phyloP scores from a whole-genome alignment of 1,284 basidiomycete genomes.

The Omphalotus olearius region DNA sequence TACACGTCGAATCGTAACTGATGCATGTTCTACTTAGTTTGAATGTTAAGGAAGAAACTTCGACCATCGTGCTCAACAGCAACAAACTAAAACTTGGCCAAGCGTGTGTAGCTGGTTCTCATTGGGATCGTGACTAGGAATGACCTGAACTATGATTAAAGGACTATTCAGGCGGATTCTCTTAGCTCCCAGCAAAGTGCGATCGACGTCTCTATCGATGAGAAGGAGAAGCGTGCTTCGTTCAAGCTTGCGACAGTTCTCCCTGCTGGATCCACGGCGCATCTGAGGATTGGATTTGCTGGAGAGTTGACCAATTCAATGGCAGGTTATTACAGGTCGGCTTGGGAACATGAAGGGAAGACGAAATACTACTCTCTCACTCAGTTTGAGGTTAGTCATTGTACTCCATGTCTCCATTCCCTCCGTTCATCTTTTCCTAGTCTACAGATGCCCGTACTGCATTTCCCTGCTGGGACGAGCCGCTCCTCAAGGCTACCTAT shows the following conservation, averaged over 20 bases:
- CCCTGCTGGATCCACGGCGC: conserved; percentile 59
- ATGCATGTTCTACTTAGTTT: conserved; percentile 43
- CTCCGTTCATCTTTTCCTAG: conserved; percentile 40
- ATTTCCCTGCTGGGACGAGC: conserved; percentile 94
- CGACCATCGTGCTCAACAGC: conserved; percentile 68
- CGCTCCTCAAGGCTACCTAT: conserved; percentile 87
- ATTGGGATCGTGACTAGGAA: not conserved
- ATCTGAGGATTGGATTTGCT: conserved; percentile 60
- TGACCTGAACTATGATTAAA: conserved; percentile 16
- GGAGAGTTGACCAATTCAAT: conserved; percentile 64
- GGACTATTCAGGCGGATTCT: conserved; percentile 56
- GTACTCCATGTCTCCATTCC: not conserved
- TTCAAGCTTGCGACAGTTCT: conserved; percentile 54
- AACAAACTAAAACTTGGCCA: conserved; percentile 67
- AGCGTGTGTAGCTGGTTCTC: conserved; percentile 33
- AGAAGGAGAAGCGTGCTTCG: conserved; percentile 60
- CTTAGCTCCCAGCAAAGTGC: conserved; percentile 51
- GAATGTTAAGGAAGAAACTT: conserved; percentile 66
- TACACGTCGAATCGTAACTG: not conserved
- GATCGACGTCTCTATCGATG: conserved; percentile 49
- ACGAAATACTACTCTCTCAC: conserved; percentile 74
- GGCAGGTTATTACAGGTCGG: conserved; percentile 70
- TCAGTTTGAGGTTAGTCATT: conserved; percentile 63
- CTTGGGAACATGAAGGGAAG: conserved; percentile 52
- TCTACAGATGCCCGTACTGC: conserved; percentile 83